Evolutionary conservation across 108 stramenopile species (phyloP), one percentile per base, ranked within the genome.

Genomic region (Nitzschia sp.): DNA sequence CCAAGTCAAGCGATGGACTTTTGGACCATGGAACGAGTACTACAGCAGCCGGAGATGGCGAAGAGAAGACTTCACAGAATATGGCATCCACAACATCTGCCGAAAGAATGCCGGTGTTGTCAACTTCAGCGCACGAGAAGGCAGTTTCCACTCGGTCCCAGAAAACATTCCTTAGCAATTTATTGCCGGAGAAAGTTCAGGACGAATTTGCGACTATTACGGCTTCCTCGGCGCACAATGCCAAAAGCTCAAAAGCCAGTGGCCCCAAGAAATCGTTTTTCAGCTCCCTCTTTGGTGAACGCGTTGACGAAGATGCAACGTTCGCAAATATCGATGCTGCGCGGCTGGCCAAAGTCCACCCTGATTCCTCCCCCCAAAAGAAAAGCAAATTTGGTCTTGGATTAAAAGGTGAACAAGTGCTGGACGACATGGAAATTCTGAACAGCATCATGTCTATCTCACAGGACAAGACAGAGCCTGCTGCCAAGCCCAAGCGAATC

Each of bases 351-450:
- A 21, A 11, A 1, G 5, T 21, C 1, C 1, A 46, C 13, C 21
- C 19, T 11, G 49, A 19, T 51, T 8, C 8, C 19, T n/a, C 49
- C 5, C 21, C 17, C 23, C 35, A 1, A 42, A n/a, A 21, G 61
- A 5, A 21, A 2, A 18, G n/a, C 19, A 32, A 49, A 46, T 15
- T 5, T 18, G 42, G 61, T 2, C 28, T 35, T 27, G 48, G 47
- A 2, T 42, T 65, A 2, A 49, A 25, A 32, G 49, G 48, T 11
- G 64, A 65, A 49, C 46, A 51, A 29, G 64, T 65, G n/a, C 30
- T 65, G 18, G 64, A 65, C 32, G 64, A 65, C 34, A 65, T 65
- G 64, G 64, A 42, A 35, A 53, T 65, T 30, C 21, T 65, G 17
- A 53, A 65, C 26, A 51, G 48, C 24, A 25, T 62, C 24, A 42